Percentiles rank a stretch among this genome's conserved stretches.
Evolutionary conservation across 176 grass and related monocot genomes (phyloP).

Genomic region (Zoysia japonica): DNA sequence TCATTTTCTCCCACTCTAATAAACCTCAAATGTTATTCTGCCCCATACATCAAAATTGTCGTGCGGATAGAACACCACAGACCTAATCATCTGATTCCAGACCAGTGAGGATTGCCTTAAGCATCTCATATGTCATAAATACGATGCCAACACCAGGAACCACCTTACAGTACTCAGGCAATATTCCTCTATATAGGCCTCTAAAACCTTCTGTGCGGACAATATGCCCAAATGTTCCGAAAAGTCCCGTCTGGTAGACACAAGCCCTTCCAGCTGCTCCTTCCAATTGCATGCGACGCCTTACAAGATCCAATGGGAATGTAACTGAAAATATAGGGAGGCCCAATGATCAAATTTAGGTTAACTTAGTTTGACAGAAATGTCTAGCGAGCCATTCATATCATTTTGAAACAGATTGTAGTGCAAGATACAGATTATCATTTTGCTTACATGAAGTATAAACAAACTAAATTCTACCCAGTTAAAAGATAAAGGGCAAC

Average conservation of each 20-base stretch:
- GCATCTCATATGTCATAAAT: conserved; percentile 92
- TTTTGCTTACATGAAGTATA: not conserved
- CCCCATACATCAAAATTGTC: conserved; percentile 56
- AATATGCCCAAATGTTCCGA: conserved; percentile 85
- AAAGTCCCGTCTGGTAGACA: not conserved
- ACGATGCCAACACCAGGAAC: conserved; percentile 89
- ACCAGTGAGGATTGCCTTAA: conserved; percentile 64
- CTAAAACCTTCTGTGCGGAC: conserved; percentile 62
- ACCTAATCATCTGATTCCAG: conserved; percentile 48
- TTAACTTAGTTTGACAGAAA: not conserved
- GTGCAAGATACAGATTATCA: not conserved
- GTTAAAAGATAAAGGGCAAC: conserved; percentile 2
- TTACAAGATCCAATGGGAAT: too few relatives aligned
- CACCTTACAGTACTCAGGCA: conserved; percentile 95
- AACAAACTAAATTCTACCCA: not conserved
- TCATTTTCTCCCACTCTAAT: conserved; percentile 41
- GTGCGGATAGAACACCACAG: not conserved
- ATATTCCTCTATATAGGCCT: conserved; percentile 95
- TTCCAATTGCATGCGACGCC: too few relatives aligned
- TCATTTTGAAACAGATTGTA: too few relatives aligned
- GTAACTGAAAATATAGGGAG: not conserved
- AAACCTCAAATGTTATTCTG: conserved; percentile 19
- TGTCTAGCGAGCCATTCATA: too few relatives aligned
- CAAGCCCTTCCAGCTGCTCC: not conserved
- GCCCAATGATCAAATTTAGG: not conserved